phyloP scores from a whole-genome alignment of 164 flowering plant genomes.

The Vitis rotundifolia region DNA sequence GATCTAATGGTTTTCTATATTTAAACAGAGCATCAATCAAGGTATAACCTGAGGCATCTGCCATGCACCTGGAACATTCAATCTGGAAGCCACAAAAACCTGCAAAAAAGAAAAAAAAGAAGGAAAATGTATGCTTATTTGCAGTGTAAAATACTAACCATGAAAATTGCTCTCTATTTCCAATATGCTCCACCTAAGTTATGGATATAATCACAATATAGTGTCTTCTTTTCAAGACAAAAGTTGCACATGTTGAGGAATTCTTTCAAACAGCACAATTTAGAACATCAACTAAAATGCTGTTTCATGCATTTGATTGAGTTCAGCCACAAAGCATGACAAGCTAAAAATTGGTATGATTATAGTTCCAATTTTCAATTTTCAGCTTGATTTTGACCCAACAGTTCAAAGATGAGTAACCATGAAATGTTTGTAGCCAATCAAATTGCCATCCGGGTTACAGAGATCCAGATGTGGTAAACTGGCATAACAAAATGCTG shows the following conservation, averaged over 20 bases:
- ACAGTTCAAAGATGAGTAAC: too few species aligned
- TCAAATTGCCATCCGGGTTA: not conserved
- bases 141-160: not conserved
- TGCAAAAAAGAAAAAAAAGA: constrained; percentile 30
- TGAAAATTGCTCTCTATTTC: not conserved
- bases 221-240: not conserved
- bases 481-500: too few species aligned
- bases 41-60: constrained; percentile 93
- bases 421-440: not conserved
- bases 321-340: not conserved
- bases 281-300: not conserved
- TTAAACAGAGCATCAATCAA: not conserved
- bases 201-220: not conserved
- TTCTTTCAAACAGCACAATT: not conserved
- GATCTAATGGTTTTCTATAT: too few species aligned
- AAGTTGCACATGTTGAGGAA: not conserved
- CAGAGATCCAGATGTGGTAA: too few species aligned
- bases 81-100: constrained; percentile 92
- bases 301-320: not conserved
- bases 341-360: not conserved
- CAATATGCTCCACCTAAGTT: not conserved
- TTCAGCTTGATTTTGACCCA: not conserved
- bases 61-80: constrained; percentile 99
- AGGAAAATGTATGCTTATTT: not conserved
- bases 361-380: not conserved